Percentiles rank a stretch among this genome's conserved stretches.
phyloP scores from a whole-genome alignment of 306 rosid species.

The Vicia villosa region DNA sequence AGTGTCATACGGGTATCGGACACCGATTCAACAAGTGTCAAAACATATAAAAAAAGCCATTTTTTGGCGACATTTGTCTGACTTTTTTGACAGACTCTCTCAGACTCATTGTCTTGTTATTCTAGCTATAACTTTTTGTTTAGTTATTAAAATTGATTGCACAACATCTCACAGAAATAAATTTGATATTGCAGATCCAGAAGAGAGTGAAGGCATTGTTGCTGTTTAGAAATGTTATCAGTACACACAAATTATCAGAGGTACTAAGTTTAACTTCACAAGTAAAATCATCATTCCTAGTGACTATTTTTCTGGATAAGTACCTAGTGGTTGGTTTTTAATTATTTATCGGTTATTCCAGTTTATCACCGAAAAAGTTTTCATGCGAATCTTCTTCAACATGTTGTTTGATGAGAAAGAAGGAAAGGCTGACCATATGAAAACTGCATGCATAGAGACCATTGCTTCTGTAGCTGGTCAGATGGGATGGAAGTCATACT shows the following conservation, averaged over 20 bases:
- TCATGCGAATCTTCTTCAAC: conserved; percentile 78
- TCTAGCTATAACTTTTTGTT: conserved; percentile 24
- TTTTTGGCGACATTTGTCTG: too few species aligned
- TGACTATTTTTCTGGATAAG: conserved; percentile 20
- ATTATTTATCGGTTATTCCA: conserved; percentile 41
- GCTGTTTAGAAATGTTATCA: conserved; percentile 63
- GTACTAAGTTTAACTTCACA: conserved; percentile 44
- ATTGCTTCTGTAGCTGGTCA: conserved; percentile 77
- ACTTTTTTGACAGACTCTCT: conserved; percentile 17
- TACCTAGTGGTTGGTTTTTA: conserved; percentile 34
- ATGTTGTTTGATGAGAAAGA: conserved; percentile 74
- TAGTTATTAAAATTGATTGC: conserved; percentile 18
- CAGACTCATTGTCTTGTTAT: conserved; percentile 18
- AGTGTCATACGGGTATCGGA: too few species aligned
- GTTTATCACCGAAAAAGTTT: conserved; percentile 67
- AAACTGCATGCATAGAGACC: conserved; percentile 83
- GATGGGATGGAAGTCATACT: too few species aligned
- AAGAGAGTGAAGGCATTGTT: conserved; percentile 81
- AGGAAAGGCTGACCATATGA: conserved; percentile 70
- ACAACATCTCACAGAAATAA: background rate
- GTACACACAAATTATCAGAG: conserved; percentile 60
- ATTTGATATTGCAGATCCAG: conserved; percentile 63
- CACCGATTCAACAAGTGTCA: too few species aligned
- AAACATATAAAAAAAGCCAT: too few species aligned
- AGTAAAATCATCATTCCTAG: conserved; percentile 20